Base-by-base conservation (phyloP, 345 rosid genomes). In the Sonneratia caseolaris region DNA sequence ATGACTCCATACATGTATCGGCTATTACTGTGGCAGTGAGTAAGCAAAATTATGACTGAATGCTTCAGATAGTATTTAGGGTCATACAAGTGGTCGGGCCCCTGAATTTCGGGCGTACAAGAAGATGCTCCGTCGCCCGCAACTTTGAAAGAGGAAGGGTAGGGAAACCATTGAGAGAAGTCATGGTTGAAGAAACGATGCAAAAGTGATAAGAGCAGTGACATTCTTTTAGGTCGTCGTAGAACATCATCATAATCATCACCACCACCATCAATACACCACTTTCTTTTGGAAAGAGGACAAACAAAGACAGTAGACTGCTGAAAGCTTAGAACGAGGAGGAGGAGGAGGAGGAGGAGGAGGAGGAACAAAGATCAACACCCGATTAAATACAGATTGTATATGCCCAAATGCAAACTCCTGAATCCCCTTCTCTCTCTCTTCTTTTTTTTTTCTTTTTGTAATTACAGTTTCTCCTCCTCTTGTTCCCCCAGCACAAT, bases 401-500 rank as follows among this genome's bases (percentile, higher is more conserved):
- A 47, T 53, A 6, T 16, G n/a, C 64, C 64, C 64, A 22, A 57
- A n/a, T 57, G 27, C 27, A 13, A 6, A 9, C 35, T 9, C 4
- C 35, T 10, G 3, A 21, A 55, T 47, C 37, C 7, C 18, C 22
- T 37, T 10, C 18, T 51, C 13, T 68, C 55, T 27, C n/a, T 47
- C n/a, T 68, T 48, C 36, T 48, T 19, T 19, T 18, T 9, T 35
- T 69, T 19, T 19, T 7, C 3, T 27, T 18, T 35, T 1, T 35
- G 10, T 71, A 22, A 80, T 35, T 76, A 66, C 64, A 55, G 45
- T 64, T 19, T 47, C 21, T 37, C 48, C 61, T 67, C 35, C 32
- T 32, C 22, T n/a, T 6, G n/a, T 45, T 45, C 9, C 13, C 13
- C 49, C 13, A 7, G 49, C 9, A 45, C 9, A 7, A 45, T 7